Evolutionary conservation across 2,329 filamentous ascomycete genomes (phyloP), one percentile per base, ranked within the genome.

Genomic region (Metarhizium guizhouense): DNA sequence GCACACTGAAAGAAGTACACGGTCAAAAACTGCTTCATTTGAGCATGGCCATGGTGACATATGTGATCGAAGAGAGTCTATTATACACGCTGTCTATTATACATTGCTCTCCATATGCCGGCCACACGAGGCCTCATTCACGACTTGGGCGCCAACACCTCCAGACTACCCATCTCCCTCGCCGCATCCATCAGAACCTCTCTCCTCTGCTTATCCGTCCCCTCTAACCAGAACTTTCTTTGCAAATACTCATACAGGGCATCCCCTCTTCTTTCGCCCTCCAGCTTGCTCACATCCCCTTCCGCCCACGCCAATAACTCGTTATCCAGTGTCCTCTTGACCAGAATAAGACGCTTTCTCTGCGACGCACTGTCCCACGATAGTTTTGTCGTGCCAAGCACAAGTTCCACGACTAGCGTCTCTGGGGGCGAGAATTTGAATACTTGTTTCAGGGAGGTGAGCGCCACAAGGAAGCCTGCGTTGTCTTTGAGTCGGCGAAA

Each of bases 401-500:
- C 57, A 60, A 80, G 67, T 63, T 80, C 77, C 30, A 80, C 64
- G 34, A 73, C 72, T 53, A 80, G 68, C 14, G 71, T 66, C 56
- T 79, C 76, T 0, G 76, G 64, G 2, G 75, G 75, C 4, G 70
- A 58, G 60, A 76, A 79, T 32, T 67, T 60, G 58, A 79, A 77
- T 3, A 73, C 54, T 38, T 73, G 68, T 47, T 70, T 70, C 30
- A 80, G 67, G 20, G 72, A 68, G 30, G 72, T 68, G 50, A 78
- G 70, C 8, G 77, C 75, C 6, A 78, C 68, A 47, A 79, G 62
- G 52, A 79, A 67, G 49, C 77, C 77, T 5, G 69, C 61, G n/a
- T 63, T 61, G 59, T 80, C 77, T 29, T 68, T 60, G 4, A 78
- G 61, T 34, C 73, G 72, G 49, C 76, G 76, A 65, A 80, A 79